phyloP scores from a whole-genome alignment of 352 stramenopile species.

The Globisporangium splendens region DNA sequence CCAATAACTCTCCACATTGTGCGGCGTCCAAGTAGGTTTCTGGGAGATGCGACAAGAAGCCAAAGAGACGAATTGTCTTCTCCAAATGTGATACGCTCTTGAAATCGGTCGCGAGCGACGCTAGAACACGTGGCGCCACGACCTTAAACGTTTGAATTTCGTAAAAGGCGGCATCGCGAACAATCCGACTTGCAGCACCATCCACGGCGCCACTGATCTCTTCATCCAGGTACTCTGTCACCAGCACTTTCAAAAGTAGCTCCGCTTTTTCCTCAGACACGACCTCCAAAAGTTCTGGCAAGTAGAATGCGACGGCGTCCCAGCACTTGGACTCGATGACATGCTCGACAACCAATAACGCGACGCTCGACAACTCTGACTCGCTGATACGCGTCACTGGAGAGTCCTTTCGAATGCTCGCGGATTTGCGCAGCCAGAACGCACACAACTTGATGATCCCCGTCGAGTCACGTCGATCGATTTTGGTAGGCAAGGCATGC shows the following conservation, averaged over 20 bases:
- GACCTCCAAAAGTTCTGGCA: slow-evolving; percentile 57
- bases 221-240: slow-evolving; percentile 33
- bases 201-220: slow-evolving; percentile 12
- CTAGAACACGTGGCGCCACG: slow-evolving; percentile 38
- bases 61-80: slow-evolving; percentile 19
- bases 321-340: slow-evolving; percentile 63
- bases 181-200: slow-evolving; percentile 32
- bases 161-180: slow-evolving; percentile 79
- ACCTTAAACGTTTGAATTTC: slow-evolving; percentile 55
- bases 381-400: slow-evolving; percentile 9
- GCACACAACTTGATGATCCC: slow-evolving; percentile 81
- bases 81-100: neutral
- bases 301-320: slow-evolving; percentile 65
- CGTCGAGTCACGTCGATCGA: slow-evolving; percentile 24
- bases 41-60: slow-evolving; percentile 31
- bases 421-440: slow-evolving; percentile 43
- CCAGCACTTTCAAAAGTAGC: slow-evolving; percentile 29
- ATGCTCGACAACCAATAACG: slow-evolving; percentile 52
- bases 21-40: slow-evolving; percentile 25
- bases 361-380: slow-evolving; percentile 23
- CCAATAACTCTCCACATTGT: slow-evolving; percentile 14
- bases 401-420: slow-evolving; percentile 16
- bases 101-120: slow-evolving; percentile 18
- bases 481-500: neutral
- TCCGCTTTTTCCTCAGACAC: slow-evolving; percentile 21